Percentiles rank a stretch among this genome's conserved stretches.
These are phyloP conservation scores for Dioscorea cayenensis DNA, from an alignment of 116 monocot species.

Conservation along the genomic window DNA sequence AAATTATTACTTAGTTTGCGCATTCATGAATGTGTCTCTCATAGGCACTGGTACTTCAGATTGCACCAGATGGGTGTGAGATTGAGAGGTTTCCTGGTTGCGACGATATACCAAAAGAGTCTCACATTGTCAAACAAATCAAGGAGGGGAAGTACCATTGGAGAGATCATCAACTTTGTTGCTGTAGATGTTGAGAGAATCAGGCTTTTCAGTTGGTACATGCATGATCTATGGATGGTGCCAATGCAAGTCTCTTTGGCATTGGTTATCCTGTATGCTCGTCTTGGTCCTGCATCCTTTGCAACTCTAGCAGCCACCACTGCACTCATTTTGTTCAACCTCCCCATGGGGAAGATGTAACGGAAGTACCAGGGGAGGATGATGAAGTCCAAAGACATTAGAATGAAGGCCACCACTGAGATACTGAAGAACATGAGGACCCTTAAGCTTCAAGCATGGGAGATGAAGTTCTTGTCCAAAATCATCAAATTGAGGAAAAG, in stretches of 20 bases:
- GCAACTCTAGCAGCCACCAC: slow-evolving; percentile 45
- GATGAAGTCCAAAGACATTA: slow-evolving; percentile 64
- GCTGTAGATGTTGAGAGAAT: slow-evolving; percentile 52
- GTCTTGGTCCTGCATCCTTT: slow-evolving; percentile 40
- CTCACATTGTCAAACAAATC: slow-evolving; percentile 39
- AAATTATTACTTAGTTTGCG: slow-evolving; percentile 43
- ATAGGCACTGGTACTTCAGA: slow-evolving; percentile 65
- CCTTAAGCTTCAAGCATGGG: slow-evolving; percentile 83
- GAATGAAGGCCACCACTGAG: slow-evolving; percentile 82
- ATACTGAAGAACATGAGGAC: slow-evolving; percentile 74
- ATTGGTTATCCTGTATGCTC: slow-evolving; percentile 35
- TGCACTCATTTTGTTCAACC: slow-evolving; percentile 36
- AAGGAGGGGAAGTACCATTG: slow-evolving; percentile 38
- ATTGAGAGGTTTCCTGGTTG: slow-evolving; percentile 30
- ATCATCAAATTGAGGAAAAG: slow-evolving; percentile 41
- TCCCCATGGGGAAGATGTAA: slow-evolving; percentile 48
- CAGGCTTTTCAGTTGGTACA: slow-evolving; percentile 49
- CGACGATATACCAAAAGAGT: slow-evolving; percentile 56
- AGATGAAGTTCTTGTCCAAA: slow-evolving; percentile 60
- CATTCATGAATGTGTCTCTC: slow-evolving; percentile 58
- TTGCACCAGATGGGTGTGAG: slow-evolving; percentile 38
- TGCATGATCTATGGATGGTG: slow-evolving; percentile 56
- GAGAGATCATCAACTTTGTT: slow-evolving; percentile 58
- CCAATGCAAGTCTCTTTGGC: slow-evolving; percentile 50
- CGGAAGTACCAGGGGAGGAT: slow-evolving; percentile 57